Base-by-base conservation (phyloP, 176 grass and related monocot genomes). In the Cenchrus fungigraminus region DNA sequence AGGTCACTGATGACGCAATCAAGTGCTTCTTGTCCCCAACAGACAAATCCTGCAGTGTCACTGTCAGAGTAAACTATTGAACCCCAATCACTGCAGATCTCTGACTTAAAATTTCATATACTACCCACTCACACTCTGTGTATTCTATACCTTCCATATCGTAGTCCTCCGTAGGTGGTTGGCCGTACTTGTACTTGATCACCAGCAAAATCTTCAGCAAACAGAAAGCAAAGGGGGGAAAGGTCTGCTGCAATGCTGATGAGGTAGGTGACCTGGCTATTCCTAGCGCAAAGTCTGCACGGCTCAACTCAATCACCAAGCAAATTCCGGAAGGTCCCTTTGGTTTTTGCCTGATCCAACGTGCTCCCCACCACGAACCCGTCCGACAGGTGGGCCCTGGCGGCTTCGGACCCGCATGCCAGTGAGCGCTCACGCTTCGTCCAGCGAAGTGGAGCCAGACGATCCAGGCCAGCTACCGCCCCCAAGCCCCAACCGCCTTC, bases 291-390 rank as follows among this genome's bases (percentile, higher is more conserved):
- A 20, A 31, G 52, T 49, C 65, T 6, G 16, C 71, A 56, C 49
- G 32, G 34, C 59, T 70, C 43, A 67, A 77, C 59, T 70, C 43
- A 67, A 77, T 4, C 72, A 37, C 76, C 8, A 55, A 84, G 59
- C 61, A 80, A 61, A 34, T 84, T 57, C 61, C 84, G 28, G 46
- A 73, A 80, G 44, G 45, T 40, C 66, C 66, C 31, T 32, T 58
- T 47, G 6, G 64, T 16, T 14, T 15, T 14, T 4, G 51, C 22
- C 46, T 3, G 17, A 29, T 34, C 78, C 34, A 53, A 52, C 32
- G 31, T 43, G 34, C 6, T 9, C 5, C 45, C 28, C 49, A 20
- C 29, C 20, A 54, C n/a, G 17, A 20, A 8, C 46, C 0, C 59
- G 2, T 37, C 85, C 6, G 71, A 29, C 56, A 65, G 52, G 65